phyloP scores from a whole-genome alignment of 805 yeast genomes.

The Metschnikowia corniflorae region DNA sequence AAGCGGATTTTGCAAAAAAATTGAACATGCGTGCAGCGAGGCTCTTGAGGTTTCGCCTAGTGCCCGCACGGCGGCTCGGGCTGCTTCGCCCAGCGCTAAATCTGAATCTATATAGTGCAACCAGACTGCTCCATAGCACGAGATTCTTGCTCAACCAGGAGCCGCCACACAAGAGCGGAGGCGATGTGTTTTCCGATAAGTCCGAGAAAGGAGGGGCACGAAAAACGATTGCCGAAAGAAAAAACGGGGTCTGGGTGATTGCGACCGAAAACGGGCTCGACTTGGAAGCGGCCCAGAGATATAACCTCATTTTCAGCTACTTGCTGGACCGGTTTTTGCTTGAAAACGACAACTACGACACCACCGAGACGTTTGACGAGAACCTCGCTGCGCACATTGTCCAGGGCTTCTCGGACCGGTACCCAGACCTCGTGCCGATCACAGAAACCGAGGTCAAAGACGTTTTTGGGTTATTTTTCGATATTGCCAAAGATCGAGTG shows the following conservation, averaged over 20 bases:
- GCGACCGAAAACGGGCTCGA: conserved; percentile 11
- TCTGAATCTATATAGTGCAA: not conserved
- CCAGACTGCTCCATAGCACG: conserved; percentile 3
- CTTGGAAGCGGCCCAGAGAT: conserved; percentile 14
- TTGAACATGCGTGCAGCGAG: conserved; percentile 2
- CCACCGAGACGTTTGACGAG: not conserved
- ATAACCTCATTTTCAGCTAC: conserved; percentile 18
- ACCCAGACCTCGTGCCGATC: conserved; percentile 21
- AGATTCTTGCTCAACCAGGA: not conserved
- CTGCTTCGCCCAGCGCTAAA: not conserved
- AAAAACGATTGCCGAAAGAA: not conserved
- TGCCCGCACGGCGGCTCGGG: conserved; percentile 1
- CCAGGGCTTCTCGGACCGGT: conserved; percentile 18
- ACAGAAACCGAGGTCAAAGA: conserved; percentile 25
- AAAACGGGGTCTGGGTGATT: not conserved
- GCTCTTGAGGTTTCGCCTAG: not conserved
- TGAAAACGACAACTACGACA: conserved; percentile 18
- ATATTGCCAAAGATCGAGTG: conserved; percentile 25
- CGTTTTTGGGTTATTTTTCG: conserved; percentile 27
- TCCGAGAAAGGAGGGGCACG: too few relatives aligned
- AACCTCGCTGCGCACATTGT: conserved; percentile 6
- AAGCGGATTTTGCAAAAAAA: too few relatives aligned
- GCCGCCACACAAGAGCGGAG: too few relatives aligned
- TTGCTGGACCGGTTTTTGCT: conserved; percentile 24
- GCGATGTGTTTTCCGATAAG: too few relatives aligned